Base-by-base conservation (phyloP, 305 asterid genomes). In the Fraxinus dipetala region DNA sequence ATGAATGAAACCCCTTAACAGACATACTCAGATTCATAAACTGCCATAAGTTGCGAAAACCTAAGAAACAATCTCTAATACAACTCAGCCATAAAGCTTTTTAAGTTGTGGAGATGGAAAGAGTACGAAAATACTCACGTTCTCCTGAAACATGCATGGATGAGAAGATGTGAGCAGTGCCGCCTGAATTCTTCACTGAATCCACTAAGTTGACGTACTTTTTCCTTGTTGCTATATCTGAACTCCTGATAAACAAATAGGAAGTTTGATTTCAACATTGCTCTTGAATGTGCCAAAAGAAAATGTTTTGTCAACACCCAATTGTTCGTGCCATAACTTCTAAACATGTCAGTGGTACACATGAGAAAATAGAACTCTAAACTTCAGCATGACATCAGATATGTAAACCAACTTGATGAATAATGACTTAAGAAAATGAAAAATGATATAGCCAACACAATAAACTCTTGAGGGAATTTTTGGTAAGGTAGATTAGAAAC, bases 141-240 rank as follows among this genome's bases (percentile, higher is more conserved):
- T 96, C 99, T 81, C 98, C 98, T 2, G 99, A 96, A 83, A 90
- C 95, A 75, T 96, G 99, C 99, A 96, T 93, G 72, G 98, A 91
- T 1, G 99, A 96, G 88, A 94, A 96, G 87, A 96, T 88, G 87
- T 87, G 92, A 75, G 90, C 94, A 59, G 86, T 88, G 72, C 99
- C 99, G 0, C 97, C 98, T 5, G 97, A 90, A 75, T 87, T 89
- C 91, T 93, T 96, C 80, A 96, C 95, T 0, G 98, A 89, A 38
- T 93, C 91, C 2, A 96, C 98, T 88, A 96, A 90, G 79, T 89
- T 78, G 38, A 89, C 96, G 48, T 96, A 96, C 80, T 83, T 94
- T 86, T 87, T 72, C 88, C 99, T 90, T 0, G 95, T 83, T 65
- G 90, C 91, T 83, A 94, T 79, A 79, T 96, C 98, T 79, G 97